Base-by-base conservation (phyloP, 2,329 filamentous ascomycete genomes). In the Penicillium sp. region DNA sequence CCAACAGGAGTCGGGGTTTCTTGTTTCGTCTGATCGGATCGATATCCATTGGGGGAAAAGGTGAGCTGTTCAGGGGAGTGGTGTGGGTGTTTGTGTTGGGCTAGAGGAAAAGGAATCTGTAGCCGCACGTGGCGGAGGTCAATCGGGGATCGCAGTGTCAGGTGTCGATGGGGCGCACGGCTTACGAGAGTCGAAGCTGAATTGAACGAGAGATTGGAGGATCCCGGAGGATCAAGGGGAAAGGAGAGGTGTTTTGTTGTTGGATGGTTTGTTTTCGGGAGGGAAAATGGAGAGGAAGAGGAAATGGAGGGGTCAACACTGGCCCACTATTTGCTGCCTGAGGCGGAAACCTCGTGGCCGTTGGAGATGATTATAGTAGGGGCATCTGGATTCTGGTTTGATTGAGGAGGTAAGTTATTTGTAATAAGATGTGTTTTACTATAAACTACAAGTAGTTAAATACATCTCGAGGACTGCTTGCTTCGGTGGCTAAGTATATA, bases 1-100 rank as follows among this genome's bases (percentile, higher is more conserved):
- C 91, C 28, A 87, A 86, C 53, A 99, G 79, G 59, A 88, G 84
- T 58, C 93, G 87, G 37, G 94, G 90, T 72, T 86, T 85, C 78
- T 90, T 89, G 79, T 97, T 97, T 72, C 93, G 90, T 73, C 93
- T 87, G 66, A 81, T 87, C 65, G 85, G 84, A 77, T 97, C 93
- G 69, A 96, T 92, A 60, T 75, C 66, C 71, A 73, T 69, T 58
- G 64, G 58, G 28, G 64, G 58, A 23, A 42, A 29, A 18, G 28
- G 44, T 33, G 16, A 33, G 37, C 18, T 19, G 34, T n/a, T n/a
- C n/a, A 28, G 45, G 28, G 5, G 48, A 18, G 29, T 5, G n/a
- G 7, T 21, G 36, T 9, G 5, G 4, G 36, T 6, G 13, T 39
- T 18, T 14, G 23, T n/a, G 37, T 18, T 10, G 39, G 10, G 42